These are phyloP conservation scores for Sherardia arvensis DNA, from an alignment of 257 asterid genomes.

Conservation along the genomic window DNA sequence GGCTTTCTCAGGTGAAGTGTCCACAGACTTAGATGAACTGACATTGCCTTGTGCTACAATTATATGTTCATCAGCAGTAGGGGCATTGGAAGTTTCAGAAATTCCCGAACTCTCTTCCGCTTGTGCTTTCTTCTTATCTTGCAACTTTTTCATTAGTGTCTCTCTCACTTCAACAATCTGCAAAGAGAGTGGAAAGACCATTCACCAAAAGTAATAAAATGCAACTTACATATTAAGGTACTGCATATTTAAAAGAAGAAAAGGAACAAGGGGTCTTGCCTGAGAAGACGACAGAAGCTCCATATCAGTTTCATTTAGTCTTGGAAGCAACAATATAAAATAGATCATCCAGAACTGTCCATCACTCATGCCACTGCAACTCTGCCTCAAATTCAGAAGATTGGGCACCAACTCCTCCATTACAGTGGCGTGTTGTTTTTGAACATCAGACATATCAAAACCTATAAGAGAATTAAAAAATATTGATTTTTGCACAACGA, in stretches of 20 bases:
- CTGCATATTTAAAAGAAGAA: neutral
- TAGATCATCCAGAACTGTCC: constrained; percentile 74
- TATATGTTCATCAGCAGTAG: neutral
- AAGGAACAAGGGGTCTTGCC: constrained; percentile 31
- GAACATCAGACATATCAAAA: constrained; percentile 49
- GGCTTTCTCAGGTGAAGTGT: constrained; percentile 16
- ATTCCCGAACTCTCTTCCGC: constrained; percentile 24
- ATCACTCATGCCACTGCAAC: constrained; percentile 37
- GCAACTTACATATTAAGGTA: too few species aligned
- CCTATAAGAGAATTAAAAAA: constrained; percentile 34
- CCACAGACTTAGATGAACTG: constrained; percentile 13
- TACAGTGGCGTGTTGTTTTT: constrained; percentile 53
- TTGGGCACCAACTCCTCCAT: constrained; percentile 59
- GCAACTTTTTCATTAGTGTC: constrained; percentile 47
- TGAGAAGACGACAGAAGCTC: constrained; percentile 55
- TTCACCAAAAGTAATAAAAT: constrained; percentile 8
- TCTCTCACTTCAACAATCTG: constrained; percentile 61
- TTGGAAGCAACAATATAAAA: constrained; percentile 58
- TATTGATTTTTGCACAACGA: constrained; percentile 14
- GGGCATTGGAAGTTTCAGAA: constrained; percentile 20
- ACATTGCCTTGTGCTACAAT: constrained; percentile 14
- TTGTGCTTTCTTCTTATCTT: constrained; percentile 24
- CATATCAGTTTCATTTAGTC: constrained; percentile 49
- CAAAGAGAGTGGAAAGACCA: constrained; percentile 11
- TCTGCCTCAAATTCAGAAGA: constrained; percentile 46